These are phyloP conservation scores for Brassica hybrid DNA, from an alignment of 441 rosid genomes.

Conservation along the genomic window DNA sequence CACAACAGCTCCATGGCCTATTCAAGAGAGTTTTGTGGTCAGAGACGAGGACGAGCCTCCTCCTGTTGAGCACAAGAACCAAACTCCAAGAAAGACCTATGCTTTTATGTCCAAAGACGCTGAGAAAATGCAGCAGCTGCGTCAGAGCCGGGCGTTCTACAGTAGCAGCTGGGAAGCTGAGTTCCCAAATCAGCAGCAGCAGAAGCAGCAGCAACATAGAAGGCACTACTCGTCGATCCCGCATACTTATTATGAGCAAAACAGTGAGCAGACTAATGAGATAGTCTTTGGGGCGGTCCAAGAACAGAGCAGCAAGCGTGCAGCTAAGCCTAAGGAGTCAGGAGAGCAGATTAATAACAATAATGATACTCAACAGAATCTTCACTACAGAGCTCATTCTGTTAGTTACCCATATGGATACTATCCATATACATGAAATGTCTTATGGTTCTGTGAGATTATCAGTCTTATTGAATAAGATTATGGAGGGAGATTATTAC, in stretches of 20 bases:
- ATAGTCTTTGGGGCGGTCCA: constrained; percentile 55
- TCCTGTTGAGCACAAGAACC: constrained; percentile 74
- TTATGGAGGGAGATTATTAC: background rate
- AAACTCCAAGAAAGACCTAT: constrained; percentile 82
- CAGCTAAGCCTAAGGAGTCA: constrained; percentile 58
- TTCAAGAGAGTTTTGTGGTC: constrained; percentile 90
- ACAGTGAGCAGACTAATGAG: background rate
- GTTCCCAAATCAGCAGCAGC: constrained; percentile 56
- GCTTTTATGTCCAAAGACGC: constrained; percentile 96
- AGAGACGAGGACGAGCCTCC: constrained; percentile 91
- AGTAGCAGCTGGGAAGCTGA: constrained; percentile 69
- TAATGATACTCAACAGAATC: constrained; percentile 53
- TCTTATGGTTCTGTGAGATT: background rate
- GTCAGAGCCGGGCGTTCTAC: constrained; percentile 78
- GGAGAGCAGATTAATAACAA: constrained; percentile 46
- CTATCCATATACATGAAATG: constrained; percentile 46
- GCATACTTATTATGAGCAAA: background rate
- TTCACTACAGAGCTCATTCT: constrained; percentile 52
- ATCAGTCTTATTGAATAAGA: background rate
- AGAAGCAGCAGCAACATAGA: constrained; percentile 57
- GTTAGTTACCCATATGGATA: constrained; percentile 53
- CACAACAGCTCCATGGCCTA: constrained; percentile 67
- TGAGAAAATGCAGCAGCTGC: no score
- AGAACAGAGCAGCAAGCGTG: constrained; percentile 58
- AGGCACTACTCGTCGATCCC: background rate